phyloP scores from a whole-genome alignment of 768 basidiomycete species.

The Glaciozyma antarctica region DNA sequence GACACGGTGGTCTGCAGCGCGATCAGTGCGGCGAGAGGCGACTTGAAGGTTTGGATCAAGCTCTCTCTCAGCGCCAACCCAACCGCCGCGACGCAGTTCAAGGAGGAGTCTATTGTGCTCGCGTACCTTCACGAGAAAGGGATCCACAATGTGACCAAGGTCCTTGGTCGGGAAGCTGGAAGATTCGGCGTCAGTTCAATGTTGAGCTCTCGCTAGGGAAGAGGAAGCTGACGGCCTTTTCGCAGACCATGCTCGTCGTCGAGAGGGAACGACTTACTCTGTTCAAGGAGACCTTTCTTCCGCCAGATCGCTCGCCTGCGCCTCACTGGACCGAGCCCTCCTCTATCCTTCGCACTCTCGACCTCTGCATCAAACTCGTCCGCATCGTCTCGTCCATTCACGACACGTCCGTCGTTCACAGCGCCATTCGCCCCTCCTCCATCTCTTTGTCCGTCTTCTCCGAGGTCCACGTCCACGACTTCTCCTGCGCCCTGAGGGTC shows the following conservation, averaged over 20 bases:
- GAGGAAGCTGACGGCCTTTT: background rate
- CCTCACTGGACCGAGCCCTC: constrained; percentile 15
- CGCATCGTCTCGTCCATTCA: constrained; percentile 19
- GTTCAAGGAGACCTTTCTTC: constrained; percentile 11
- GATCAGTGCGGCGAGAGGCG: constrained; percentile 11
- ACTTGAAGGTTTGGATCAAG: constrained; percentile 19
- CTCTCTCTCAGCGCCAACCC: constrained; percentile 19
- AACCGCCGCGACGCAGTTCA: constrained; percentile 20
- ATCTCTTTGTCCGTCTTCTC: constrained; percentile 10
- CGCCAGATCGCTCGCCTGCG: background rate
- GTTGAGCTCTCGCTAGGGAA: background rate
- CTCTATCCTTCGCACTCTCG: constrained; percentile 7
- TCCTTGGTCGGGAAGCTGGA: constrained; percentile 16
- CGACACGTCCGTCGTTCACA: constrained; percentile 21
- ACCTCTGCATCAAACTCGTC: constrained; percentile 17
- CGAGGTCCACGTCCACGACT: constrained; percentile 29
- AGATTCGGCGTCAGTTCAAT: constrained; percentile 11
- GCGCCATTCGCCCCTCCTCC: constrained; percentile 25
- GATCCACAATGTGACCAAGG: constrained; percentile 14
- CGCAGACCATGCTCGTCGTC: constrained; percentile 20
- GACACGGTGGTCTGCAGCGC: constrained; percentile 27
- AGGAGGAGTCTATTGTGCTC: constrained; percentile 14
- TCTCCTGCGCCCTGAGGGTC: constrained; percentile 20
- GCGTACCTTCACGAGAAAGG: constrained; percentile 8
- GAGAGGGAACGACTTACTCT: constrained; percentile 9